phyloP scores from a whole-genome alignment of 208 protist genomes.

The Leishmania arabica region DNA sequence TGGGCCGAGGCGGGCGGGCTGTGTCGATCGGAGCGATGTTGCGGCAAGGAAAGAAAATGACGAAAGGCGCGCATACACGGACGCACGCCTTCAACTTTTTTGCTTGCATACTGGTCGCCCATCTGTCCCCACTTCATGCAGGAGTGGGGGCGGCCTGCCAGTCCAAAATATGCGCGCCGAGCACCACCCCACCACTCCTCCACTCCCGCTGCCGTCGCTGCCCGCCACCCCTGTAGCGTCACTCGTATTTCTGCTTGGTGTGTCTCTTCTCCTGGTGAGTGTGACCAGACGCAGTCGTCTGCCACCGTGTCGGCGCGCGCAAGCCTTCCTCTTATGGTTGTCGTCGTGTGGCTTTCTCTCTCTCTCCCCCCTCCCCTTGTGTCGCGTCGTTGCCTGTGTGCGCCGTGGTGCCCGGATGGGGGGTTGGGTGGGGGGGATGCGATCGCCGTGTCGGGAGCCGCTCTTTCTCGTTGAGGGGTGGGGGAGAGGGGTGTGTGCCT shows the following conservation, averaged over 20 bases:
- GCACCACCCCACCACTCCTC: background rate
- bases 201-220: background rate
- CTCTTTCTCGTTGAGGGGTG: background rate
- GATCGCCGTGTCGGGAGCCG: background rate
- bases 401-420: too few species aligned
- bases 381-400: background rate
- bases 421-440: too few species aligned
- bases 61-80: background rate
- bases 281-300: too few species aligned
- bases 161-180: background rate
- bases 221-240: too few species aligned
- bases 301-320: background rate
- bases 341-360: background rate
- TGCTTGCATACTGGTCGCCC: background rate
- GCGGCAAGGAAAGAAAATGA: background rate
- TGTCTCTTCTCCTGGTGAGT: too few species aligned
- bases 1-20: background rate
- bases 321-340: too few species aligned
- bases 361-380: too few species aligned
- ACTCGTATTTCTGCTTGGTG: too few species aligned
- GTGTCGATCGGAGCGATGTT: background rate
- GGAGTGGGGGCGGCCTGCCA: background rate
- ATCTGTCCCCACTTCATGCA: background rate
- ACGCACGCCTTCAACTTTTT: background rate
- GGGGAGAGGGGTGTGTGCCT: background rate